Evolutionary conservation across 2,329 filamentous ascomycete species (phyloP), one percentile per base, ranked within the genome.

Genomic region (Botrytis hyacinthi): DNA sequence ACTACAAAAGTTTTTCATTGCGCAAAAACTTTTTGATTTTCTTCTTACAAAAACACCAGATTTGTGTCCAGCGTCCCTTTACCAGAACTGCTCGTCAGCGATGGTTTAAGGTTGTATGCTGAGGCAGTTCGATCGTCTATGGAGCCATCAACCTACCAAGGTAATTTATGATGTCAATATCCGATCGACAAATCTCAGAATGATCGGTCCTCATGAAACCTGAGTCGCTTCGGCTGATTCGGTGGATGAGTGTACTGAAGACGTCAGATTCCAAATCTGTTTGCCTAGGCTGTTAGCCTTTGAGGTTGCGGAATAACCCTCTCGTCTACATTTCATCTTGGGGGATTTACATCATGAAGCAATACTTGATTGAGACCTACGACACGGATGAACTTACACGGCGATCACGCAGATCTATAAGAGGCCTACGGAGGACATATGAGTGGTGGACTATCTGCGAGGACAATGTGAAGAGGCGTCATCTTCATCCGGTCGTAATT

Each of bases 131-230:
- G 92, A 93, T 93, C 90, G 88, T 78, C 83, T 82, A 93, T 91
- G 92, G 92, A 94, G 91, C 90, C 92, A 93, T 90, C 88, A 77
- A 77, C 81, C 77, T 78, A 79, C 70, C 79, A 71, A 65, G 77
- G 75, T 76, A 76, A 51, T 70, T 72, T 51, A 90, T 94, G 92
- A 89, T 94, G 91, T 92, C 88, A 90, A 92, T 93, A 86, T 95
- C 92, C 92, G 90, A 93, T 94, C 92, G 93, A 97, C 94, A 96
- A 93, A 91, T 96, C 91, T 93, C 83, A 97, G 91, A 97, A 83
- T 81, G 88, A 96, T 85, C 83, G 84, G 86, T 86, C 83, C 84
- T 85, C 83, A 84, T 74, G 85, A 84, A 86, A 87, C 89, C 88
- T 89, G 87, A 88, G 89, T 93, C 90, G 90, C 88, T 84, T 82